Evolutionary conservation across 352 stramenopile genomes (phyloP), one percentile per base, ranked within the genome.

Genomic region (Discostella stelligera): DNA sequence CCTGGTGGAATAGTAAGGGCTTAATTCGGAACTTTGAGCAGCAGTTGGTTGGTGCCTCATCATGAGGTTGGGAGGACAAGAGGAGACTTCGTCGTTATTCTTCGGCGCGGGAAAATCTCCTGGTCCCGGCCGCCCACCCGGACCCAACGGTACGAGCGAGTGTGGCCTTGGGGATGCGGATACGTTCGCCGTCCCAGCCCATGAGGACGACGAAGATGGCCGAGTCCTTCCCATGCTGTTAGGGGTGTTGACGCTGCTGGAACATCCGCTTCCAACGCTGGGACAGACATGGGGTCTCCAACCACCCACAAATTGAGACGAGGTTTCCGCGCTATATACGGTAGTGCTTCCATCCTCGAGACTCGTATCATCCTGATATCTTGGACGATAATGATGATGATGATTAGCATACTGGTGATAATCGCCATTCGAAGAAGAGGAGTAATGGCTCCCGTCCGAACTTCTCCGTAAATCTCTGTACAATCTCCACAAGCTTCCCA

Each of bases 231-330:
- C 66, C 10, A 14, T 65, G 37, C 16, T 58, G 39, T 44, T 44
- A 3, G 46, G n/a, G 30, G 21, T 50, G 30, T 30, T 32, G 14
- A 18, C 20, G 16, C 21, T 32, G 4, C 9, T 27, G 32, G 4
- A 21, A n/a, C 27, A 32, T 21, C 39, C 18, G 20, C 46, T 63
- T 16, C 50, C 63, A 6, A 71, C 63, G 39, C 59, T 70, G 20
- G 49, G 21, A 66, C 27, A 46, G 11, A 79, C 50, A 20, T 21
- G 66, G 14, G 71, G 71, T 54, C 54, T 66, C 71, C 71, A 79
- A 10, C 71, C 71, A 9, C 62, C 71, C 4, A 79, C 71, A 27
- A 61, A 79, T 18, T 73, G 62, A 13, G 71, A 20, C 14, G 41
- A 49, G 13, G 46, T 14, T 13, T 63, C 65, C 37, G 2, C 37